Conservation (phyloP, 129 eudicot species). For the Arctium minus region DNA sequence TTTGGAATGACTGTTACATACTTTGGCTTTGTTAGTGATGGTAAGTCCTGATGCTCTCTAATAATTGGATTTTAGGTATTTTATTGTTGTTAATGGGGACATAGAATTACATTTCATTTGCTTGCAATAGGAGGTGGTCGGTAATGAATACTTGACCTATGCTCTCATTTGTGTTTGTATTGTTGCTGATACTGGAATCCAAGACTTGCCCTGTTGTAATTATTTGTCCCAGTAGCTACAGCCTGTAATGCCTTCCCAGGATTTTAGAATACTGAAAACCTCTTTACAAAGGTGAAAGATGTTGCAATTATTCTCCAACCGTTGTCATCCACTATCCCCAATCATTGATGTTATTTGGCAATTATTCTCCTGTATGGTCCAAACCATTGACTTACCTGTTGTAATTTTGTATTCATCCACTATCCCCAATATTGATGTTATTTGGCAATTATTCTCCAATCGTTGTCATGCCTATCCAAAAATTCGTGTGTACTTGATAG, state of each 20-base stretch:
- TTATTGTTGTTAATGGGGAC: slow-evolving; percentile 1
- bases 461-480: neutral
- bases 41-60: slow-evolving; percentile 38
- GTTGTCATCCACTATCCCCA: neutral
- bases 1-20: slow-evolving; percentile 93
- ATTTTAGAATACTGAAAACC: neutral
- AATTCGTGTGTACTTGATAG: neutral
- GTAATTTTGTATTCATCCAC: neutral
- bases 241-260: neutral
- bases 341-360: neutral
- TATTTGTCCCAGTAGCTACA: too few relatives aligned
- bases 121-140: neutral
- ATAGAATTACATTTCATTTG: neutral
- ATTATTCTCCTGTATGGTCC: neutral
- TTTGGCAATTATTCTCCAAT: neutral
- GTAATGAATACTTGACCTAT: neutral
- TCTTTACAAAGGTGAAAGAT: neutral
- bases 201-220: too few relatives aligned
- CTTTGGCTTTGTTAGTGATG: slow-evolving; percentile 96
- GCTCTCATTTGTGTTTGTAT: neutral
- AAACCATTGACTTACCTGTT: neutral
- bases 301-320: neutral
- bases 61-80: neutral
- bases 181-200: neutral
- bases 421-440: neutral